Base-by-base conservation (phyloP, 345 rosid genomes). In the Hibiscus syriacus region DNA sequence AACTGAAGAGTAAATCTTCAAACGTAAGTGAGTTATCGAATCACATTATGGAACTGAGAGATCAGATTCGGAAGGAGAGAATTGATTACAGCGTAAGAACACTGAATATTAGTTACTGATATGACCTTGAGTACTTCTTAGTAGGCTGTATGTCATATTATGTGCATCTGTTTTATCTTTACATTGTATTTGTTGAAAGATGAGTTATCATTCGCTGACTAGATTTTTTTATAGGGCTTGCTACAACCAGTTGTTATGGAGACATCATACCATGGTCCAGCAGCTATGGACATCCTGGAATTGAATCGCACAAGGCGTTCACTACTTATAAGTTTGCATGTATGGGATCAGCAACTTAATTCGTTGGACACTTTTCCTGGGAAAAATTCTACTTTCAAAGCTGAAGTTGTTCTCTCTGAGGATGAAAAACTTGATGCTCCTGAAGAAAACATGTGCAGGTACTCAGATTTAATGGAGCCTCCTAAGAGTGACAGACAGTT, bases 291-390 rank as follows among this genome's bases (percentile, higher is more conserved):
- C 83, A 88, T 92, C 73, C 77, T 95, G 4, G 96, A 95, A 64
- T 82, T 92, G 20, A 92, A 92, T 77, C 78, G 82, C 5, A 17
- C 86, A 73, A 89, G 90, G 66, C 85, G 81, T 26, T 81, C 89
- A 53, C 90, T n/a, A n/a, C n/a, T 92, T 71, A 80, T 88, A 71
- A 86, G 85, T 62, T 81, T 90, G 34, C 84, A 83, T 76, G 90
- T 86, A 69, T 95, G 98, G 99, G 87, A 86, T 73, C 80, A 75
- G 38, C 93, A 78, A 75, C 91, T 95, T 46, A 78, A 77, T 81
- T 80, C 87, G 38, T 73, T 95, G 68, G 81, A 87, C 72, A 76
- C 87, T 56, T 82, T 82, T 48, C 87, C 90, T 67, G 78, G 77
- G 65, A 82, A 82, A 61, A 79, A 73, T 60, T 78, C 75, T 30